Base-by-base conservation (phyloP, 805 yeast genomes). In the Komagataella kurtzmanii region DNA sequence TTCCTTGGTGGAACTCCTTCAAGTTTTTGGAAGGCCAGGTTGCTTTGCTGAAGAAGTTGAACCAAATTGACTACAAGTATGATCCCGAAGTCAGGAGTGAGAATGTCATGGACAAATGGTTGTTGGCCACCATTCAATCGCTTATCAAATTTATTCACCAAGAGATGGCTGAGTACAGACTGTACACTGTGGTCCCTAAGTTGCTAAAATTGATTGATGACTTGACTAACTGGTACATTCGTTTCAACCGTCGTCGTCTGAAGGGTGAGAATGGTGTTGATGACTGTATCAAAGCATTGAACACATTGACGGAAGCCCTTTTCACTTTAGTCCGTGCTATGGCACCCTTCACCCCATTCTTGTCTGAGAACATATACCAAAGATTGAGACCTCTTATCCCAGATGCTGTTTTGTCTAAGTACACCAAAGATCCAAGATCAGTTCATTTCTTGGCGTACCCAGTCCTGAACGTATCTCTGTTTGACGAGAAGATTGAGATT, bases 1-100 rank as follows among this genome's bases (percentile, higher is more conserved):
- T 93, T 62, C 99, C 99, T 61, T 95, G 98, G 99, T 93, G 91
- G 89, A 93, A 93, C 74, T 87, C 97, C 30, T 91, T 75, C 78
- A 93, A 91, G 70, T 93, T 93, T 75, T 84, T 90, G 74, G 96
- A 90, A 63, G 97, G 93, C 59, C 96, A 95, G 62, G 85, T 90
- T 58, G 86, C 88, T 23, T 71, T 93, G 51, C 77, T 86, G 65
- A 81, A 84, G 71, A 93, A 91, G 73, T 79, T 81, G 51, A 77
- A 83, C 49, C 77, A 77, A 51, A 65, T 77, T 55, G 88, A 81
- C 50, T 93, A 86, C 74, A 73, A 76, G 59, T 90, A 81, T 69
- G 84, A 90, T 61, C 77, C 85, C 24, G 55, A 68, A 3, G 69
- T 83, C 54, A 69, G 67, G 53, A 83, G 95, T 50, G 81, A 76